Percentiles rank a stretch among this genome's conserved stretches.
These are phyloP conservation scores for Leucosporidium creatinivorum DNA, from an alignment of 768 basidiomycete genomes.

Conservation along the genomic window DNA sequence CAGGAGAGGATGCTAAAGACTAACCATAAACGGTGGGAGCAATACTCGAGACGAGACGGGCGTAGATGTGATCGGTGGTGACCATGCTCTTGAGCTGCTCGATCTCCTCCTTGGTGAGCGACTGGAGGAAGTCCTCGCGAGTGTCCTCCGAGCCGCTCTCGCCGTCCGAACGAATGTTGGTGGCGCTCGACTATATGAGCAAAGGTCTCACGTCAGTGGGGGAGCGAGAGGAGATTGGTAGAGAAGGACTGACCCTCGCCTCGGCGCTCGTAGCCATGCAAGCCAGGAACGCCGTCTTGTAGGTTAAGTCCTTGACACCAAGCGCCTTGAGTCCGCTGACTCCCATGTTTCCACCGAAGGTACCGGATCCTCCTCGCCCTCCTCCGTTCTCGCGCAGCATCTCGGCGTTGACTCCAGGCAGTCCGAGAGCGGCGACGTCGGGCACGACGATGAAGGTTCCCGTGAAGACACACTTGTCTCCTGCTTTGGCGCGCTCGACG, in stretches of 20 bases:
- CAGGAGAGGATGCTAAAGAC: conserved; percentile 5
- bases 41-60: conserved; percentile 83
- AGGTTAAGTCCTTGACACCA: conserved; percentile 90
- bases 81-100: conserved; percentile 94
- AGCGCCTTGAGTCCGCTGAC: conserved; percentile 90
- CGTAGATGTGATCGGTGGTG: conserved; percentile 87
- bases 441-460: conserved; percentile 98
- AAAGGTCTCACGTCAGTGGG: background rate
- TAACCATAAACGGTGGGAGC: conserved; percentile 89
- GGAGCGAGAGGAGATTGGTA: background rate
- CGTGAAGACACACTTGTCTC: conserved; percentile 96
- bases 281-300: conserved; percentile 96
- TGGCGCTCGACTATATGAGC: conserved; percentile 58
- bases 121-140: conserved; percentile 71
- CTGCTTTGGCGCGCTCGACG: conserved; percentile 97
- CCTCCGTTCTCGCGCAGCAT: conserved; percentile 77
- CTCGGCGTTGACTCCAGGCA: conserved; percentile 90
- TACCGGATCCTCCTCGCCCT: conserved; percentile 54
- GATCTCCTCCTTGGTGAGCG: conserved; percentile 86
- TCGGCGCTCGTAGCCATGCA: conserved; percentile 95
- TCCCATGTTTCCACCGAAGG: conserved; percentile 53
- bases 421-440: conserved; percentile 88
- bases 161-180: conserved; percentile 86
- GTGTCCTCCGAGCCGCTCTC: conserved; percentile 53
- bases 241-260: conserved; percentile 58